Evolutionary conservation across 257 asterid species (phyloP).

Genomic region (Anisodus tanguticus): DNA sequence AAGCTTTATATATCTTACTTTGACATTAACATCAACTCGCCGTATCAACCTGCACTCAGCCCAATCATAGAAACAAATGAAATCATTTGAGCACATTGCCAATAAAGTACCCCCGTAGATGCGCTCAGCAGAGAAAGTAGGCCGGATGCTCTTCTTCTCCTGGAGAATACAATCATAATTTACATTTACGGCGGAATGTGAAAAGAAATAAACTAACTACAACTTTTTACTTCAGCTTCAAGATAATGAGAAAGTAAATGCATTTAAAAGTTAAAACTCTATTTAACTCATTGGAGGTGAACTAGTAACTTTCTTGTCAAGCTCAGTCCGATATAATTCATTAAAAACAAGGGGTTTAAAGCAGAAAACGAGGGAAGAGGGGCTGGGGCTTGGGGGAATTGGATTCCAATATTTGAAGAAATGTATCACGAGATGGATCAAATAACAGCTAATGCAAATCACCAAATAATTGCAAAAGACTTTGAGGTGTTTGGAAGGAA

Average conservation of each 20-base stretch:
- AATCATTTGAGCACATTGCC: slow-evolving; percentile 91
- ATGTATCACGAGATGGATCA: background rate
- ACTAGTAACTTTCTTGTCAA: slow-evolving; percentile 1
- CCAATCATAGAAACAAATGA: slow-evolving; percentile 95
- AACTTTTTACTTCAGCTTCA: slow-evolving; percentile 16
- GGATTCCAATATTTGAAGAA: background rate
- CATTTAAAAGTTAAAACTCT: background rate
- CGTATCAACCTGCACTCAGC: slow-evolving; percentile 89
- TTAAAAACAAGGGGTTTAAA: background rate
- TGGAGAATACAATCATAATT: slow-evolving; percentile 48
- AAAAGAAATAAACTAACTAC: background rate
- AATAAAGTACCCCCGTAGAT: slow-evolving; percentile 82
- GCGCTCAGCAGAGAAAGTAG: slow-evolving; percentile 92
- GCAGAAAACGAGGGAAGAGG: background rate
- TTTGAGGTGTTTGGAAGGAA: background rate
- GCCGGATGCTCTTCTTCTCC: slow-evolving; percentile 98
- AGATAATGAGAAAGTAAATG: slow-evolving; percentile 20
- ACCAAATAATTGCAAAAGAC: background rate
- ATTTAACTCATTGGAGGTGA: background rate
- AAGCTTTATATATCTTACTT: slow-evolving; percentile 53
- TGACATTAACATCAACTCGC: slow-evolving; percentile 88
- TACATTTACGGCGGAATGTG: slow-evolving; percentile 17
- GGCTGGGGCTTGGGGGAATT: background rate
- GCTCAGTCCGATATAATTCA: slow-evolving; percentile 22
- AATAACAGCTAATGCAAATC: slow-evolving; percentile 9